Percentiles rank a stretch among this genome's conserved stretches.
These are phyloP conservation scores for Macrophomina phaseolina DNA, from an alignment of 2,329 filamentous ascomycete species.

Conservation along the genomic window DNA sequence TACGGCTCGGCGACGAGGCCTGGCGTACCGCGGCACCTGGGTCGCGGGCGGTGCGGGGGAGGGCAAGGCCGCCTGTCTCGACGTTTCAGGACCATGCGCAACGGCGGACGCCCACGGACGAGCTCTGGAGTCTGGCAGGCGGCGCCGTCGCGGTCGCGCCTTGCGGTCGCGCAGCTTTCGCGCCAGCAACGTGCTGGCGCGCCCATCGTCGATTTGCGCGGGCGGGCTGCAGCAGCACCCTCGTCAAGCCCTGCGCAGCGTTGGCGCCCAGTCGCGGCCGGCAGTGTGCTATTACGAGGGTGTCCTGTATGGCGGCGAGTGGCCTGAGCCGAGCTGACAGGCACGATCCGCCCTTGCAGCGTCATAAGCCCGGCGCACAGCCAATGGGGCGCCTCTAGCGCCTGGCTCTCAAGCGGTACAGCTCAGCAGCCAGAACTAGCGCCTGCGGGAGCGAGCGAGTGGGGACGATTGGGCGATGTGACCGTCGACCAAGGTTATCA, in stretches of 20 bases:
- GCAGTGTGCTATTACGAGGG: conserved; percentile 18
- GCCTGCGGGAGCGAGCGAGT: conserved; percentile 20
- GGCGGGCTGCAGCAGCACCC: not conserved
- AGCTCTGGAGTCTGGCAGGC: not conserved
- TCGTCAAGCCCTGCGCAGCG: not conserved
- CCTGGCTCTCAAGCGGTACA: conserved; percentile 5
- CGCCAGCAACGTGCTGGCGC: conserved; percentile 8
- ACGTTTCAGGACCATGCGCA: conserved; percentile 11
- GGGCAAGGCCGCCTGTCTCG: not conserved
- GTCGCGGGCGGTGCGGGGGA: conserved; percentile 12
- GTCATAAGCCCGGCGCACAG: conserved; percentile 15
- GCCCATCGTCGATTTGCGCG: conserved; percentile 8
- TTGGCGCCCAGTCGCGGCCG: conserved; percentile 10
- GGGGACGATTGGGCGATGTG: conserved; percentile 17
- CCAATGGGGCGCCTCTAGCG: conserved; percentile 9
- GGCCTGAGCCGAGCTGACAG: conserved; percentile 22
- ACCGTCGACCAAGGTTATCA: conserved; percentile 18
- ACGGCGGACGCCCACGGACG: not conserved
- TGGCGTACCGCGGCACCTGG: not conserved
- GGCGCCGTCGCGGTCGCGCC: not conserved
- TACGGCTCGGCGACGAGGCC: conserved; percentile 8
- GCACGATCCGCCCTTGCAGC: conserved; percentile 21
- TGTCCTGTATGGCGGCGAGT: conserved; percentile 17
- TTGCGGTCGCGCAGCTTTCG: conserved; percentile 7
- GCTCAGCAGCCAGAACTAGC: conserved; percentile 12